Base-by-base conservation (phyloP, 2,329 filamentous ascomycete species). In the Orbilia javanica region DNA sequence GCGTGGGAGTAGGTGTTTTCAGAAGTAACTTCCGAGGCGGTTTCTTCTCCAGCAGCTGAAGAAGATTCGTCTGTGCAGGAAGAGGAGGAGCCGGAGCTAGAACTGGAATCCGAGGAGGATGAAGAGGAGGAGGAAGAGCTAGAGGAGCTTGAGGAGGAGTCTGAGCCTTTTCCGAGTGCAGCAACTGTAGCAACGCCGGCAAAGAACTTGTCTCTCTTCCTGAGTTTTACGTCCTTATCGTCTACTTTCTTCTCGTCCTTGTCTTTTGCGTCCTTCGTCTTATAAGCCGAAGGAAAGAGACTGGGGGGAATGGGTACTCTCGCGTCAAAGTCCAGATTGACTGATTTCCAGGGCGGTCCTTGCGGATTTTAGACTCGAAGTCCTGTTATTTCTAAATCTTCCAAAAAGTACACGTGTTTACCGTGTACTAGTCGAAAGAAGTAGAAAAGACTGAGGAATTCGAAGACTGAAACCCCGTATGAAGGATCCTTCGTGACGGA, bases 301-400 rank as follows among this genome's bases (percentile, higher is more conserved):
- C 94, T 97, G 91, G 97, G 97, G 88, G 95, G 95, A 88, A 98
- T 96, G 89, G 95, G 93, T 87, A 97, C 93, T 87, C 94, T 93
- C 88, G 94, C 94, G 92, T 97, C 94, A 96, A 97, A 97, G 93
- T 97, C 94, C 94, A 97, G 94, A 89, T 93, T 97, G 93, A 88
- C 93, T 92, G 92, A 90, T 91, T 92, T 77, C 46, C 53, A 50
- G 57, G 66, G 73, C 73, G 73, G 72, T 63, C 73, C 73, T 77
- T 71, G 66, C 66, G 73, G 73, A 77, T 76, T 77, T 62, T 70
- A 71, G 67, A 77, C 66, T 77, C 73, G 73, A 77, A 77, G 66
- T 71, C 73, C 73, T 71, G 66, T 63, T 70, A 77, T 77, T 77
- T 77, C 73, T 77, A 77, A 60, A 66, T 77, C 73, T 77, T 77